Evolutionary conservation across 176 grass and related monocot genomes (phyloP).

Genomic region (Urochloa ruziziensis): DNA sequence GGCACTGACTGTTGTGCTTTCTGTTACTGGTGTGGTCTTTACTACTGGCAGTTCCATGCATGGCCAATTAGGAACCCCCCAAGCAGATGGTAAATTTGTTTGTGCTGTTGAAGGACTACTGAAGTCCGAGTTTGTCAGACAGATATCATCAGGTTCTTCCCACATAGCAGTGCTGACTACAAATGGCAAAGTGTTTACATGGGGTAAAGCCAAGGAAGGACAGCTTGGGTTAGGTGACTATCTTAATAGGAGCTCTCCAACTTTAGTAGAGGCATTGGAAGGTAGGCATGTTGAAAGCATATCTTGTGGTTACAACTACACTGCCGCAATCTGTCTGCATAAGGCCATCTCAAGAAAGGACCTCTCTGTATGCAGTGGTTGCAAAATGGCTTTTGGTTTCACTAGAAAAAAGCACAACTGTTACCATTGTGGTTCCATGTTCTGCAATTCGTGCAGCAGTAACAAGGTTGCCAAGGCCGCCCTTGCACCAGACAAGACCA

Average conservation of each 20-base stretch:
- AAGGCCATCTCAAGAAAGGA: constrained; percentile 82
- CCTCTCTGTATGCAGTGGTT: constrained; percentile 65
- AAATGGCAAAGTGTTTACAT: constrained; percentile 84
- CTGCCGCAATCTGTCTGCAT: constrained; percentile 70
- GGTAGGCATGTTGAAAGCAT: constrained; percentile 81
- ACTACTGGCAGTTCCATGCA: constrained; percentile 69
- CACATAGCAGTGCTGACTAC: constrained; percentile 64
- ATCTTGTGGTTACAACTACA: constrained; percentile 85
- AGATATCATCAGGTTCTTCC: constrained; percentile 81
- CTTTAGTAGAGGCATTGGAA: constrained; percentile 70
- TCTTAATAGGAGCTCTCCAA: constrained; percentile 58
- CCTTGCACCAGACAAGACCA: constrained; percentile 64
- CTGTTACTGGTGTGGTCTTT: constrained; percentile 68
- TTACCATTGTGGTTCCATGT: constrained; percentile 89
- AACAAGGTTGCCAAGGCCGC: constrained; percentile 67
- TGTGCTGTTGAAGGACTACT: constrained; percentile 68
- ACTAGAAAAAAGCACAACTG: constrained; percentile 90
- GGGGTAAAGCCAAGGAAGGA: constrained; percentile 85
- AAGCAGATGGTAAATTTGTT: constrained; percentile 52
- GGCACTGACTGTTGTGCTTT: constrained; percentile 63
- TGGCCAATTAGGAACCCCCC: constrained; percentile 82
- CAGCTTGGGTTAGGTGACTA: constrained; percentile 89
- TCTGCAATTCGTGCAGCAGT: constrained; percentile 74
- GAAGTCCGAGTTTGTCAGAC: constrained; percentile 77
- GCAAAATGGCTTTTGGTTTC: constrained; percentile 80